Evolutionary conservation across 208 protist genomes (phyloP).

Genomic region (Trypanosoma congolense): DNA sequence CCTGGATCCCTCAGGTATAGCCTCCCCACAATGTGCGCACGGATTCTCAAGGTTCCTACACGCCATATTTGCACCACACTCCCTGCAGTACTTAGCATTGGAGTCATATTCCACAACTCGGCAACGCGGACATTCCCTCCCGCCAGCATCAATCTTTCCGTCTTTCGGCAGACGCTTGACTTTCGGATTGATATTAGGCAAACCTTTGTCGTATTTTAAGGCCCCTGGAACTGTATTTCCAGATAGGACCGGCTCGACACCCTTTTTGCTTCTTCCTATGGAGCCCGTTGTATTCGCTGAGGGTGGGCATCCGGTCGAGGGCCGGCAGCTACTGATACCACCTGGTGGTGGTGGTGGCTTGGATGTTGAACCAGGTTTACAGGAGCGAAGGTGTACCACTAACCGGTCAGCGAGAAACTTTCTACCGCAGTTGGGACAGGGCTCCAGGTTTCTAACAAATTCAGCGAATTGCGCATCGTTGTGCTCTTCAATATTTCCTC

Average conservation of each 20-base stretch:
- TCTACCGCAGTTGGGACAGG: conserved; percentile 86
- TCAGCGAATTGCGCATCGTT: conserved; percentile 82
- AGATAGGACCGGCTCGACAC: background rate
- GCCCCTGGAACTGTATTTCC: background rate
- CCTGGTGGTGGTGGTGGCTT: conserved; percentile 25
- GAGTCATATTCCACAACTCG: conserved; percentile 67
- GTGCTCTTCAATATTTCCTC: conserved; percentile 43
- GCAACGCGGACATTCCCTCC: conserved; percentile 56
- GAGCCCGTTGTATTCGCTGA: background rate
- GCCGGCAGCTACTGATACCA: background rate
- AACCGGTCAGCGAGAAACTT: conserved; percentile 88
- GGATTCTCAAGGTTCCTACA: conserved; percentile 33
- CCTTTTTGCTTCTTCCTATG: background rate
- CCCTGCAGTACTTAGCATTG: conserved; percentile 75
- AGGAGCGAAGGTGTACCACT: conserved; percentile 84
- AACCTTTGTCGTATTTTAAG: background rate
- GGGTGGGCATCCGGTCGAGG: background rate
- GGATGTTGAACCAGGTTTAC: conserved; percentile 64
- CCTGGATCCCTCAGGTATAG: conserved; percentile 59
- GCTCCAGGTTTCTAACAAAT: conserved; percentile 84
- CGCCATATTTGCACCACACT: conserved; percentile 59
- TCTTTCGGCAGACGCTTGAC: conserved; percentile 45
- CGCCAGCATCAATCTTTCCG: conserved; percentile 24
- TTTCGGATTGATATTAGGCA: conserved; percentile 30
- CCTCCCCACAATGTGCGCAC: conserved; percentile 63